phyloP scores from a whole-genome alignment of 257 asterid genomes.

The Paraleonurus japonicus region DNA sequence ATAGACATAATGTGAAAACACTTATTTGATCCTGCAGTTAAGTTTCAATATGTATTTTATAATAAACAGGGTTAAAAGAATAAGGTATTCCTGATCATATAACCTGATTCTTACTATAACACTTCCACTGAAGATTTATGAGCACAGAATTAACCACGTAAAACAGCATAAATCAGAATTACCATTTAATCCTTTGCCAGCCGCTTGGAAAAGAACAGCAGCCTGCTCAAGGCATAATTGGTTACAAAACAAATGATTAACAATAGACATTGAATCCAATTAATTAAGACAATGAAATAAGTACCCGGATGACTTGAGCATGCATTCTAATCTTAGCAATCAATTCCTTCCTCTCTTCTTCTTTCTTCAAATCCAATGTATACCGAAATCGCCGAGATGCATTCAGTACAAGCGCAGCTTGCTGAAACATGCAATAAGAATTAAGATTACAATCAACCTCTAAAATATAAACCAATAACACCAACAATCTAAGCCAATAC shows the following conservation, averaged over 20 bases:
- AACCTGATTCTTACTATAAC: background rate
- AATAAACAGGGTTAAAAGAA: conserved; percentile 4
- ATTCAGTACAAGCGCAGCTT: conserved; percentile 95
- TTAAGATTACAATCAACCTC: background rate
- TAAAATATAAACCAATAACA: conserved; percentile 1
- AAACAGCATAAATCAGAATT: conserved; percentile 22
- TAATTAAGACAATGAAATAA: conserved; percentile 15
- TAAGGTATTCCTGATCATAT: background rate
- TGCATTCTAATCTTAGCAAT: conserved; percentile 77
- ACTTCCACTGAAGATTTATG: background rate
- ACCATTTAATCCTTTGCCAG: conserved; percentile 61
- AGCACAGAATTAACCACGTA: conserved; percentile 5
- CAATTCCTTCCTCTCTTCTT: conserved; percentile 79
- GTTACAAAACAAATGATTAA: conserved; percentile 24
- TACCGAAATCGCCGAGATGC: conserved; percentile 95
- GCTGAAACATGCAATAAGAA: conserved; percentile 48
- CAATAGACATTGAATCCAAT: conserved; percentile 4
- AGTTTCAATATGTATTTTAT: background rate
- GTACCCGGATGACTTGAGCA: conserved; percentile 94
- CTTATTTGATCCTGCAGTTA: background rate
- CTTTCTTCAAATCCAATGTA: conserved; percentile 87
- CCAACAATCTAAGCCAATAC: background rate
- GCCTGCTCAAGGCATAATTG: conserved; percentile 57
- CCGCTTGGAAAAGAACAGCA: conserved; percentile 80
- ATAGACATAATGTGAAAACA: background rate